Conservation (phyloP, 2,329 filamentous ascomycete species). For the Epichloe scottii region DNA sequence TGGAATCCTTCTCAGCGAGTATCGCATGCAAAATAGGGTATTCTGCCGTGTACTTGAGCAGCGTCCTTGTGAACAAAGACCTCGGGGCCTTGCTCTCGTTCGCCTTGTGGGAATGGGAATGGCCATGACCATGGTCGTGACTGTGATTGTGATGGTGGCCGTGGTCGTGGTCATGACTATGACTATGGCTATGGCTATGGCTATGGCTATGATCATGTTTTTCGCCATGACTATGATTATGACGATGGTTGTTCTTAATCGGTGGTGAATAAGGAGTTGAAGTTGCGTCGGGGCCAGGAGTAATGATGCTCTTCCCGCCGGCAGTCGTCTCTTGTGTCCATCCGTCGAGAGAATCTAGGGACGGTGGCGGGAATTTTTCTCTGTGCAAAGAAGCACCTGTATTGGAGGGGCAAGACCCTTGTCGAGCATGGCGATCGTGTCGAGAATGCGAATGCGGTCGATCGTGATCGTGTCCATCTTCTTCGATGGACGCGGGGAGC, state of each 20-base stretch:
- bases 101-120: constrained; percentile 15
- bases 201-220: constrained; percentile 14
- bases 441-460: constrained; percentile 16
- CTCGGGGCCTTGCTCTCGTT: constrained; percentile 33
- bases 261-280: constrained; percentile 15
- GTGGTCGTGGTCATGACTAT: constrained; percentile 15
- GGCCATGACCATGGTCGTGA: constrained; percentile 15
- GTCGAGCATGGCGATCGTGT: constrained; percentile 18
- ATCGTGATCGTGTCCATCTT: constrained; percentile 16
- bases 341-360: constrained; percentile 23
- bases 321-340: constrained; percentile 29
- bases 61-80: constrained; percentile 57
- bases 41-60: constrained; percentile 56
- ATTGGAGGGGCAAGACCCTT: constrained; percentile 19
- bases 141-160: constrained; percentile 11
- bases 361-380: constrained; percentile 20
- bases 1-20: constrained; percentile 79
- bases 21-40: constrained; percentile 78
- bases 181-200: constrained; percentile 16
- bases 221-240: constrained; percentile 7
- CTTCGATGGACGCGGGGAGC: constrained; percentile 19
- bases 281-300: constrained; percentile 17
- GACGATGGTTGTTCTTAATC: constrained; percentile 9
- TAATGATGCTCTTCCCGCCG: constrained; percentile 28
- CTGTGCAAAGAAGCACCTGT: constrained; percentile 14